Evolutionary conservation across 2,329 filamentous ascomycete genomes (phyloP).

Genomic region (Aspergillus pseudotamarii): DNA sequence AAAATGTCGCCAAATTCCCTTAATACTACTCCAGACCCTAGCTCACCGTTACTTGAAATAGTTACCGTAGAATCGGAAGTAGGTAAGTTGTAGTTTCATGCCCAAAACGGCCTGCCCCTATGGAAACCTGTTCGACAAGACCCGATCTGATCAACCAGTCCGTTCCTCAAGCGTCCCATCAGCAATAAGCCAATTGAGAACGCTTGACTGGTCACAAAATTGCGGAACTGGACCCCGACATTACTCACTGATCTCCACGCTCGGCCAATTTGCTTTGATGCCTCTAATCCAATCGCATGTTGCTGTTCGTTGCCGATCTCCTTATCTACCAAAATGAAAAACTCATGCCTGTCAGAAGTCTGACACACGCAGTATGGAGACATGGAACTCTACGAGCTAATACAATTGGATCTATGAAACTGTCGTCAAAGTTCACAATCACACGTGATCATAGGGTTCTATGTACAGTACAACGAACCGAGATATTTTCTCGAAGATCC

Average conservation of each 20-base stretch:
- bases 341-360: conserved; percentile 8
- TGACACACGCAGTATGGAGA: conserved; percentile 11
- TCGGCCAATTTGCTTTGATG: not conserved
- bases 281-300: conserved; percentile 4
- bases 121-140: not conserved
- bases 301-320: not conserved
- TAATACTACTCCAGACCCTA: not conserved
- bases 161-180: conserved; percentile 5
- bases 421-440: not conserved
- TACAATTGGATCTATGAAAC: not conserved
- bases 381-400: not conserved
- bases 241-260: conserved; percentile 12
- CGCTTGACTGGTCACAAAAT: conserved; percentile 14
- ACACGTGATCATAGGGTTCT: conserved; percentile 9
- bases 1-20: not conserved
- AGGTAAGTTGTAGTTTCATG: not conserved
- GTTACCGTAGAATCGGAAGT: not conserved
- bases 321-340: not conserved
- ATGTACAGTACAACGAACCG: not conserved
- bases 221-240: conserved; percentile 7
- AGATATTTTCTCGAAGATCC: not conserved
- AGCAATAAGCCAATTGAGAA: conserved; percentile 1
- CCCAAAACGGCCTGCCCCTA: not conserved
- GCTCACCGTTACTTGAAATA: not conserved
- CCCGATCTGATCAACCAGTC: not conserved